These are phyloP conservation scores for Iberis pinnata DNA, from an alignment of 345 rosid genomes.

Conservation along the genomic window DNA sequence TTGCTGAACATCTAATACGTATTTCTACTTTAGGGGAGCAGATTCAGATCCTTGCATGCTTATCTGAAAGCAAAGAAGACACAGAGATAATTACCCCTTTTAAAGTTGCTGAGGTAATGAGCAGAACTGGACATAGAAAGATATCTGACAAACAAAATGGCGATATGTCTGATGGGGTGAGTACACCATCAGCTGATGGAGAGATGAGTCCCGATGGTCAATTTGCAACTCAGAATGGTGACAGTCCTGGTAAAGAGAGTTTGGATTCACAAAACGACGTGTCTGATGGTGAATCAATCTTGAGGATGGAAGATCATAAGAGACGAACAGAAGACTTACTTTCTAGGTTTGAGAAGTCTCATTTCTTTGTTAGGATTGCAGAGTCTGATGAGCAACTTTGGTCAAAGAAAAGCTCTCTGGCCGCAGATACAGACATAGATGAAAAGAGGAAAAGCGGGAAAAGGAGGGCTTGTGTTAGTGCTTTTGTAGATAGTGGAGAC, in stretches of 20 bases:
- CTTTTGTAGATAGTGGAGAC: conserved; percentile 74
- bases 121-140: conserved; percentile 60
- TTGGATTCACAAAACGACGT: conserved; percentile 43
- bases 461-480: conserved; percentile 37
- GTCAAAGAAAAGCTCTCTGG: conserved; percentile 55
- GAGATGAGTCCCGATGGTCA: conserved; percentile 37
- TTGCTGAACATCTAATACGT: conserved; percentile 1
- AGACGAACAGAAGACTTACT: conserved; percentile 62
- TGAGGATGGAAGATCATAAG: conserved; percentile 79
- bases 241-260: conserved; percentile 42
- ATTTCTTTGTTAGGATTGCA: conserved; percentile 89
- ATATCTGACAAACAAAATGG: conserved; percentile 47
- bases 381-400: conserved; percentile 81
- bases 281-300: conserved; percentile 73
- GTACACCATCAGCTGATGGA: conserved; percentile 37
- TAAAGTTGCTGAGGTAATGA: conserved; percentile 86
- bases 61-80: conserved; percentile 71
- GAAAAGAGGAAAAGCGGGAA: conserved; percentile 28
- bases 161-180: conserved; percentile 32
- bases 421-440: conserved; percentile 28
- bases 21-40: conserved; percentile 71
- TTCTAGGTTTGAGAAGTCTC: conserved; percentile 80
- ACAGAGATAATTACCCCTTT: conserved; percentile 83
- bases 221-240: conserved; percentile 43
- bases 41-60: conserved; percentile 79